Base-by-base conservation (phyloP, 805 yeast species). In the Ogataea ganodermae region DNA sequence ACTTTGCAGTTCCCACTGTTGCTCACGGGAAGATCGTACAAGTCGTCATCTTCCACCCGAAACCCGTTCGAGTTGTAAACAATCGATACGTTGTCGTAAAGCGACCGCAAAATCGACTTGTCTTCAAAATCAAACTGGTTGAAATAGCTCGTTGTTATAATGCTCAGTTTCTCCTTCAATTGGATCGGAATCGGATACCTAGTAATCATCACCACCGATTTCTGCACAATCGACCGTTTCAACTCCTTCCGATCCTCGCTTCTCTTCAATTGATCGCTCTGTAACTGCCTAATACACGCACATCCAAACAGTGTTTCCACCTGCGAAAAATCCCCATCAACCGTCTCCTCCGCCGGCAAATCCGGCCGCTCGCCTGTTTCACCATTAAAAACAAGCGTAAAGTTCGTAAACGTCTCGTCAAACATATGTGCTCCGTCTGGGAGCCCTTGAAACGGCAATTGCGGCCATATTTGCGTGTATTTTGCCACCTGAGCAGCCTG, bases 341-440 rank as follows among this genome's bases (percentile, higher is more conserved):
- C 62, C 26, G 67, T 59, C 48, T 67, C 73, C 6, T 61, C 61
- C 18, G 37, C 33, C 30, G 72, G 66, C 49, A 74, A 65, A 42
- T 71, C 81, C 16, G 83, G 78, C 10, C 80, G 72, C 21, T 57
- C 58, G 17, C 72, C 67, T 24, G 66, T 67, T 22, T 70, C 67
- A 44, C 80, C 81, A 62, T 89, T 89, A 61, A 81, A 87, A 5
- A 86, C 76, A 36, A 92, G 70, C 20, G 96, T 91, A 68, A 92
- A 92, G 62, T 89, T 89, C 20, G 96, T 84, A 61, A 91, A 89
- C 0, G 96, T 90, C 65, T 94, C 98, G 62, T 90, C 96, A 62
- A 84, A 92, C 18, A 91, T 75, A 65, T 94, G 99, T 2, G 95
- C 84, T 4, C 98, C 98, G 67, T 94, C 99, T 0, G 99, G 98